Conservation (phyloP, 306 rosid species). For the Lotus japonicus region DNA sequence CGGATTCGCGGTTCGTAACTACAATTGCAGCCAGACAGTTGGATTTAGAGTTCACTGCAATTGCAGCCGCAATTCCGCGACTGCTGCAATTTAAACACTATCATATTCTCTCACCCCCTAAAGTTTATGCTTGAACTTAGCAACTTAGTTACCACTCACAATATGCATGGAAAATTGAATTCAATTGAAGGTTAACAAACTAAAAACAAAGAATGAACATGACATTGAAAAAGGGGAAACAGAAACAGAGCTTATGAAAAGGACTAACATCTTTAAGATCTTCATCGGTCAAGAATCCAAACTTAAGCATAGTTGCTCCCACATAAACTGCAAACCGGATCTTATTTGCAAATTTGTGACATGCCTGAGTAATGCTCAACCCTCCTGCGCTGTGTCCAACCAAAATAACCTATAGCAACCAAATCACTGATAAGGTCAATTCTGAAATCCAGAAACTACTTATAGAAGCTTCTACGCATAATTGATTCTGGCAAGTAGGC, state of each 20-base stretch:
- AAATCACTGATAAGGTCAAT: neutral
- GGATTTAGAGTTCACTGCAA: too few relatives aligned
- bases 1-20: too few relatives aligned
- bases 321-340: slow-evolving; percentile 61
- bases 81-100: neutral
- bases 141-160: too few relatives aligned
- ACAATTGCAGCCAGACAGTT: too few relatives aligned
- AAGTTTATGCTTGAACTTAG: neutral
- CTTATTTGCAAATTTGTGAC: slow-evolving; percentile 63
- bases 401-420: slow-evolving; percentile 50
- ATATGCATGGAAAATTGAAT: neutral
- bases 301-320: slow-evolving; percentile 89
- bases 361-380: slow-evolving; percentile 65
- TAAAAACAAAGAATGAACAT: neutral
- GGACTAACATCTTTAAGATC: slow-evolving; percentile 53
- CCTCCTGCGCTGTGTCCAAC: slow-evolving; percentile 99
- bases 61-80: too few relatives aligned
- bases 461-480: neutral
- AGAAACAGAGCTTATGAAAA: slow-evolving; percentile 4
- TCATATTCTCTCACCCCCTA: neutral
- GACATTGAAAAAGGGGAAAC: neutral
- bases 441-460: neutral
- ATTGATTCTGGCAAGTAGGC: neutral
- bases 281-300: slow-evolving; percentile 51
- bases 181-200: neutral